Percentiles rank a stretch among this genome's conserved stretches.
Conservation (phyloP, 164 flowering plant species). For the Warburgia ugandensis region DNA sequence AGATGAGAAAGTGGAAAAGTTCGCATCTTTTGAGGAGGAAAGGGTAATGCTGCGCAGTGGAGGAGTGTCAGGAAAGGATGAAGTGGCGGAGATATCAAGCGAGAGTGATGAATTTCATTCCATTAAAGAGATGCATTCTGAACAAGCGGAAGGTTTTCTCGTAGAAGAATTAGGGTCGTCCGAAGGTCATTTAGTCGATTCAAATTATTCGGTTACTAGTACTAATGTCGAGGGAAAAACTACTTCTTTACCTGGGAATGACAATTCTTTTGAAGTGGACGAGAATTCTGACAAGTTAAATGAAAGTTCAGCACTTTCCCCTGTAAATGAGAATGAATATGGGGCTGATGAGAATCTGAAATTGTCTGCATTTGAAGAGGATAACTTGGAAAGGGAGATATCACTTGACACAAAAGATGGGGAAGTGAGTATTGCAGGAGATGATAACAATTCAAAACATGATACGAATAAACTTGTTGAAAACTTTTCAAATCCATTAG, state of each 20-base stretch:
- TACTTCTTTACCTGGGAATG: too few relatives aligned
- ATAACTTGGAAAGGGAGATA: conserved; percentile 7
- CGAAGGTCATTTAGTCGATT: too few relatives aligned
- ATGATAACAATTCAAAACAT: conserved; percentile 23
- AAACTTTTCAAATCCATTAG: conserved; percentile 38
- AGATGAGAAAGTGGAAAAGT: conserved; percentile 3
- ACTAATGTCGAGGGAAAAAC: too few relatives aligned
- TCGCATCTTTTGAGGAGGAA: conserved; percentile 2
- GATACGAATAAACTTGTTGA: conserved; percentile 49
- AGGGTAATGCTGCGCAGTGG: neutral
- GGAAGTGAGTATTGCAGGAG: conserved; percentile 19
- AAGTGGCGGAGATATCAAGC: conserved; percentile 8
- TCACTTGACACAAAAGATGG: conserved; percentile 14
- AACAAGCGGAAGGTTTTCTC: conserved; percentile 8
- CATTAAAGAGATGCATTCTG: neutral
- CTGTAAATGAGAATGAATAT: conserved; percentile 13
- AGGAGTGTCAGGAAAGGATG: conserved; percentile 1
- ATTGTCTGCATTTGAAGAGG: neutral
- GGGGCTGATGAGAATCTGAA: conserved; percentile 5
- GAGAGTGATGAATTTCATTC: conserved; percentile 4
- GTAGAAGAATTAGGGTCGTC: conserved; percentile 6
- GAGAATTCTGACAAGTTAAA: conserved; percentile 2
- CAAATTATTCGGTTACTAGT: too few relatives aligned
- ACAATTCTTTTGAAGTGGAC: conserved; percentile 9
- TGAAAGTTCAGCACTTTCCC: too few relatives aligned